These are phyloP conservation scores for Tetrapisispora phaffii DNA, from an alignment of 805 yeast genomes.

Conservation along the genomic window DNA sequence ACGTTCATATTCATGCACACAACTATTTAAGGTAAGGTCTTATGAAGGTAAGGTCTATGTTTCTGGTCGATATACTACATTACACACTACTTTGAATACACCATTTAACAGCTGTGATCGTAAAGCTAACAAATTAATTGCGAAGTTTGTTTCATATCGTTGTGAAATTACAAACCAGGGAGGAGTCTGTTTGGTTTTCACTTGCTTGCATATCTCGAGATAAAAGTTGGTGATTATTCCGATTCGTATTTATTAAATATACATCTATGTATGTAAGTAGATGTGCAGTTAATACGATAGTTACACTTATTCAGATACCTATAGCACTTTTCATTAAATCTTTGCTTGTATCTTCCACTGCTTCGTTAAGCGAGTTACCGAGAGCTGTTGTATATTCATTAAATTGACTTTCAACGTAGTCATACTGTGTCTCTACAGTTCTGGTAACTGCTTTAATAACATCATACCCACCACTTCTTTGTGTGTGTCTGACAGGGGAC, in stretches of 20 bases:
- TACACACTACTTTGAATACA: too few relatives aligned
- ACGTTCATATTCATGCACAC: too few relatives aligned
- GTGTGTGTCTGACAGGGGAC: constrained; percentile 38
- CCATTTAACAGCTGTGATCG: too few relatives aligned
- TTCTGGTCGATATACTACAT: background rate
- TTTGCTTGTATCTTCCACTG: constrained; percentile 41
- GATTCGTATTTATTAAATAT: too few relatives aligned
- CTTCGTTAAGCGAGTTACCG: constrained; percentile 44
- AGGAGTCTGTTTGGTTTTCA: background rate
- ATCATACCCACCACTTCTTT: constrained; percentile 33
- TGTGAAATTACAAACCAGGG: background rate
- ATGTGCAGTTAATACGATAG: too few relatives aligned
- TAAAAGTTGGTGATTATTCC: too few relatives aligned
- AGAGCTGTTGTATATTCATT: constrained; percentile 49
- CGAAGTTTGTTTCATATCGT: background rate
- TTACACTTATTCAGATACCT: constrained; percentile 36
- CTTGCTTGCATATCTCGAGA: too few relatives aligned
- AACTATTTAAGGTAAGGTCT: too few relatives aligned
- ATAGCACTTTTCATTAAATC: constrained; percentile 43
- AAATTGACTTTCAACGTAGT: constrained; percentile 42
- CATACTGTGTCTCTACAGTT: constrained; percentile 43
- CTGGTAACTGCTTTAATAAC: constrained; percentile 33
- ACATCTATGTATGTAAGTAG: background rate
- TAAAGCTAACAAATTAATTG: too few relatives aligned
- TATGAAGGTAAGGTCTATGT: too few relatives aligned